Evolutionary conservation across 306 rosid species (phyloP).

Genomic region (Quillaja saponaria): DNA sequence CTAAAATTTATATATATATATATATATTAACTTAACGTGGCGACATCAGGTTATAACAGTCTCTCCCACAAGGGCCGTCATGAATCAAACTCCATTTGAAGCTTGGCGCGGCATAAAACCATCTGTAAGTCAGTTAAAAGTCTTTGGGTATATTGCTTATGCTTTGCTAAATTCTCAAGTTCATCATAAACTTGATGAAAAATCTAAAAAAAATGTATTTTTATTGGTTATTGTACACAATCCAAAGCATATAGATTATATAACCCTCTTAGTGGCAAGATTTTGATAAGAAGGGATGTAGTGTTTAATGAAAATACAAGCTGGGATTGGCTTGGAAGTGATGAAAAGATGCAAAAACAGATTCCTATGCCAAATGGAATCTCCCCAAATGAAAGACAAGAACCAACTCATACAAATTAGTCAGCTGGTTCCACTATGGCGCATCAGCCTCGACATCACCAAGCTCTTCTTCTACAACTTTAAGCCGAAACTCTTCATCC

Average conservation of each 20-base stretch:
- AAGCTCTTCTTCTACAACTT: background rate
- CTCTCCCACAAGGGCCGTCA: constrained; percentile 2
- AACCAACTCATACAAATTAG: background rate
- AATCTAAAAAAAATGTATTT: background rate
- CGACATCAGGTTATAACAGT: no score
- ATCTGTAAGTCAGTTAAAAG: constrained; percentile 5
- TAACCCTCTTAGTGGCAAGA: constrained; percentile 13
- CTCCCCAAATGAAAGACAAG: background rate
- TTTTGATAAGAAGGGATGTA: background rate
- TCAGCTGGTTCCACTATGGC: background rate
- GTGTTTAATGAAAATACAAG: background rate
- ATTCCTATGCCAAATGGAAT: background rate
- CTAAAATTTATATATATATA: no score
- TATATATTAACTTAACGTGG: no score
- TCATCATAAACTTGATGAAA: background rate
- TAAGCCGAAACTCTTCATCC: background rate
- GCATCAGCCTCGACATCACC: background rate
- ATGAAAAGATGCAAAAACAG: background rate
- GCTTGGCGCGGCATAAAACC: background rate
- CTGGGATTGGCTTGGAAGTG: background rate
- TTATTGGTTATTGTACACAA: background rate
- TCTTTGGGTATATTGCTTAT: constrained; percentile 1
- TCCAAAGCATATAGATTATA: constrained; percentile 17
- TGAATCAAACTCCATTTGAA: constrained; percentile 5
- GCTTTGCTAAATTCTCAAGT: background rate